Conservation (phyloP, 257 asterid species). For the Capsicum pubescens region DNA sequence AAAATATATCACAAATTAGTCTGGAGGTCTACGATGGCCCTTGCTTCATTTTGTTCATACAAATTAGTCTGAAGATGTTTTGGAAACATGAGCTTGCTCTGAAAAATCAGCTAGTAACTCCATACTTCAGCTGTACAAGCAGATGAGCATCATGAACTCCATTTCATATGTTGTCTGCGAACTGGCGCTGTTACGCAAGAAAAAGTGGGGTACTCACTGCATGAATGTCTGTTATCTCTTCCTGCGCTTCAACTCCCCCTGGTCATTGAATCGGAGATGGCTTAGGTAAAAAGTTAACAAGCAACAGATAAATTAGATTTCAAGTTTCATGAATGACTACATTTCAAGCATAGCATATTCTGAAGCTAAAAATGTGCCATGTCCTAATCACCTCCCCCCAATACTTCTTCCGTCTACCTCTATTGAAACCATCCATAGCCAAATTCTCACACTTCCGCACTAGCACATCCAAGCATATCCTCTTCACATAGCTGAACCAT, state of each 20-base stretch:
- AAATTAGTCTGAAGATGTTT: background rate
- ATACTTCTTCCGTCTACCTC: no score
- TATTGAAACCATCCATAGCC: no score
- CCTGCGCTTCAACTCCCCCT: constrained; percentile 69
- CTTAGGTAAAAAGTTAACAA: constrained; percentile 7
- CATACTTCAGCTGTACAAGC: constrained; percentile 23
- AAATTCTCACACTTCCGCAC: no score
- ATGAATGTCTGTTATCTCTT: constrained; percentile 49
- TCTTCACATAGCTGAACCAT: no score
- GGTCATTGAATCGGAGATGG: constrained; percentile 25
- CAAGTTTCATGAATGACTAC: constrained; percentile 1
- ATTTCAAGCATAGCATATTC: background rate
- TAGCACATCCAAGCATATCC: no score
- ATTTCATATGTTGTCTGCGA: background rate
- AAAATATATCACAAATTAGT: background rate
- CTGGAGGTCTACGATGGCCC: no score
- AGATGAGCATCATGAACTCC: constrained; percentile 10
- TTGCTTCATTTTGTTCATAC: background rate
- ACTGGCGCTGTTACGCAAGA: constrained; percentile 42
- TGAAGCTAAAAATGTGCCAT: background rate
- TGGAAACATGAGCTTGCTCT: constrained; percentile 1
- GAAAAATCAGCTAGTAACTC: constrained; percentile 2
- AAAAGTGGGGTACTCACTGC: constrained; percentile 35
- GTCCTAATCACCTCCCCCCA: no score
- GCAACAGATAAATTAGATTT: background rate